Evolutionary conservation across 371 early-diverging fungal species (phyloP), one percentile per base, ranked within the genome.

Genomic region (Umbelopsis sp.): DNA sequence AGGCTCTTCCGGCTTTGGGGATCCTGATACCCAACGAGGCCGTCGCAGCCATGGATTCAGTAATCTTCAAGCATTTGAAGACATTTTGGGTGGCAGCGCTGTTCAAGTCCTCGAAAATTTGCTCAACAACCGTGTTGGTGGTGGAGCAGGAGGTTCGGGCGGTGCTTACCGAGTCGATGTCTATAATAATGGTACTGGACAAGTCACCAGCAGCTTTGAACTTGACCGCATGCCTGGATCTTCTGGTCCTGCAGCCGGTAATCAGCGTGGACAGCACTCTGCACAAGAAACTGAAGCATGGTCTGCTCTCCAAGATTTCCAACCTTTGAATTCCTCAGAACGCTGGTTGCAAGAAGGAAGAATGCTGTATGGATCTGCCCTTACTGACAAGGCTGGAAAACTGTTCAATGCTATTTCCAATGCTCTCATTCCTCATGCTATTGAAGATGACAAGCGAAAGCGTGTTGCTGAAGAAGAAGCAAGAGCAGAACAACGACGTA

Each of bases 281-380:
- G 69, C 75, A 45, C 77, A 77, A 25, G 68, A 67, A 3, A 72
- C 76, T 37, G 85, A 86, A 41, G 77, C 85, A 38, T 75, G 88
- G 48, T 69, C 86, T 4, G 78, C 87, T 4, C 80, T 91, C 10
- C 88, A 91, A 62, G 87, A 89, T 37, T 93, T 91, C 76, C 85
- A 83, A 52, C 93, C 94, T 6, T 80, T 90, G 84, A 80, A 89
- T 4, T 92, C 94, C 1, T 68, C 81, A 18, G 94, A 95, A 71
- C 88, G 98, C 2, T 97, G 97, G 97, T 82, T 86, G 24, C 94
- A 96, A 74, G 96, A 96, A 76, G 91, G 89, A 16, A 87, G 91
- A 12, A 84, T 96, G 86, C 80, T 94, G 85, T 94, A 88, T 74
- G 94, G 95, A 4, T 68, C 75, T 10, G 67, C 82, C 9, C 78